Evolutionary conservation across 345 rosid genomes (phyloP), one percentile per base, ranked within the genome.

Genomic region (Citrus trifoliata): DNA sequence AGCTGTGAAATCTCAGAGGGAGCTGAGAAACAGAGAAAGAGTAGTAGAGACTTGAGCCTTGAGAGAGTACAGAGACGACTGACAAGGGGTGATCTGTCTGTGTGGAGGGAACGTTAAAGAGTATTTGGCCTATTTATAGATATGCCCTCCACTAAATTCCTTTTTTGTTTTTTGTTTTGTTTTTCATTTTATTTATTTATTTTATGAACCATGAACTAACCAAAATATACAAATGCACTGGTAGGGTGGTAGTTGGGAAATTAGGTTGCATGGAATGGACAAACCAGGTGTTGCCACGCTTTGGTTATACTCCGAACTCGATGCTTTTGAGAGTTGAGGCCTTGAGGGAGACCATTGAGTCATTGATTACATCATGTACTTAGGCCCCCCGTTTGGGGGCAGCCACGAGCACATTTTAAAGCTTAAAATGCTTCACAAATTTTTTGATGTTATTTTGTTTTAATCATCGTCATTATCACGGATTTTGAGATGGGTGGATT

Each of bases 61-160:
- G 21, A 16, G 56, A 18, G 7, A 51, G 21, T 18, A 18, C 2
- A 66, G 74, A 30, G 35, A 33, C 35, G 6, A 33, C 35, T 33
- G 24, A 25, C 61, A 19, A 28, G 74, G 21, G 42, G 40, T 51
- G 60, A 73, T 24, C n/a, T 37, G 67, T 24, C n/a, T 37, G 67
- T 19, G 76, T 14, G 3, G 68, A 74, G 76, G 56, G 56, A 73
- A 25, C 38, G 67, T 2, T 74, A 18, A 19, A 19, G 22, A 38
- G 76, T 2, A 7, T 27, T 27, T 42, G 61, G 61, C 5, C 68
- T 61, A 74, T 74, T 74, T 74, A 74, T 74, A 74, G 38, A 74
- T 74, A 74, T 19, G 68, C 68, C 16, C 19, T 19, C 6, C 13
- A 5, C 7, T 18, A 0, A 0, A 51, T 73, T 37, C n/a, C 1